Evolutionary conservation across 805 yeast species (phyloP).

Genomic region (Spathaspora passalidarum): DNA sequence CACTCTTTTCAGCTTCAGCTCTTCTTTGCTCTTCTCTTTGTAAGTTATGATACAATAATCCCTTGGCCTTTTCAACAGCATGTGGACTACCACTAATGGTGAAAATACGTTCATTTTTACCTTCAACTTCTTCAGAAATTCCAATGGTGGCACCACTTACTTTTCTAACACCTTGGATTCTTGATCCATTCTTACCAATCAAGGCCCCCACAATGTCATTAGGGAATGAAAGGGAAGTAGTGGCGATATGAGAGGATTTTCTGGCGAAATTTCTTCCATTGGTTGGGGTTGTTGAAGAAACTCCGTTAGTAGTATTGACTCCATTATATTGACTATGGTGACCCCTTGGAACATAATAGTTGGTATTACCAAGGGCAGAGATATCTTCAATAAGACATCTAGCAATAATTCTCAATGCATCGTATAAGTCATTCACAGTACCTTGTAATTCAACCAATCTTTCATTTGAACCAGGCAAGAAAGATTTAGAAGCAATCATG

Average conservation of each 20-base stretch:
- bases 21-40: conserved; percentile 56
- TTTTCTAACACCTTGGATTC: conserved; percentile 83
- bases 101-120: conserved; percentile 62
- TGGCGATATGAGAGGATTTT: conserved; percentile 5
- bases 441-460: conserved; percentile 88
- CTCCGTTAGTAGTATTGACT: conserved; percentile 4
- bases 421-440: conserved; percentile 56
- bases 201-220: conserved; percentile 85
- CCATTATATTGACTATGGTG: conserved; percentile 5
- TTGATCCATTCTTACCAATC: conserved; percentile 80
- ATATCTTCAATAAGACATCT: conserved; percentile 73
- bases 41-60: conserved; percentile 53
- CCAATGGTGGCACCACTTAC: conserved; percentile 75
- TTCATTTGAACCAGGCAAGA: conserved; percentile 77
- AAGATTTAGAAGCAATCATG: conserved; percentile 85
- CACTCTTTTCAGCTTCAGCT: conserved; percentile 6
- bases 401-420: conserved; percentile 56
- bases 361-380: conserved; percentile 62
- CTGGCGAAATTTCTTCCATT: conserved; percentile 2
- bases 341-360: conserved; percentile 56
- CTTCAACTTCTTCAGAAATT: conserved; percentile 67
- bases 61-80: conserved; percentile 58
- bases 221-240: conserved; percentile 58
- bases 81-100: conserved; percentile 61
- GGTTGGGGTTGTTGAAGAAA: conserved; percentile 1